Base-by-base conservation (phyloP, 345 rosid species). In the Pistacia integerrima region DNA sequence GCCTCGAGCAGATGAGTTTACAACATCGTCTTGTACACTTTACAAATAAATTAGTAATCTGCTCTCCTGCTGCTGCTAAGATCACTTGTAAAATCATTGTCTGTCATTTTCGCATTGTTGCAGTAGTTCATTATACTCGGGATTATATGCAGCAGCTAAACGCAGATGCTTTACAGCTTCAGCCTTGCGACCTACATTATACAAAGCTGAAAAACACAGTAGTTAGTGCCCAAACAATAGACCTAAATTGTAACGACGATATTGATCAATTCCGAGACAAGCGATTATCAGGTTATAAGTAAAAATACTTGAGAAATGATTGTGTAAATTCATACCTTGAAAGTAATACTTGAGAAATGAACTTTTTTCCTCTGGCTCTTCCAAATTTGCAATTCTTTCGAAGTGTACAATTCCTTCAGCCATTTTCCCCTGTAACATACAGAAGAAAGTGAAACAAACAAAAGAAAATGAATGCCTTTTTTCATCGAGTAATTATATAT, bases 351-450 rank as follows among this genome's bases (percentile, higher is more conserved):
- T n/a, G n/a, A n/a, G n/a, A n/a, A n/a, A n/a, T n/a, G 84, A 84
- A 78, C 80, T 84, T 7, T 93, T 91, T 70, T 95, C 92, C 6
- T 87, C 83, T 1, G 98, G 97, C 79, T 95, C 98, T 72, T 86
- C 68, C 80, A 92, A 73, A 74, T 64, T 75, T 52, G 86, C 91
- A 69, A 93, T 81, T 87, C 97, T 88, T 82, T 92, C 91, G 60
- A 93, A 86, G 78, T 95, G 96, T 54, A 71, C 66, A n/a, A 93
- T 72, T 20, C 91, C 98, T 81, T 93, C 96, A 16, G 81, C 82
- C 72, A 76, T 79, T 82, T 93, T 90, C 51, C 91, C 98, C 98
- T 93, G 82, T 18, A 33, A 83, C 28, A 18, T 3, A 20, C 14
- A 5, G 30, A 64, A 61, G 6, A 30, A 36, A 56, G 38, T 9